Base-by-base conservation (phyloP, 345 rosid genomes). In the Cardamine resedifolia region DNA sequence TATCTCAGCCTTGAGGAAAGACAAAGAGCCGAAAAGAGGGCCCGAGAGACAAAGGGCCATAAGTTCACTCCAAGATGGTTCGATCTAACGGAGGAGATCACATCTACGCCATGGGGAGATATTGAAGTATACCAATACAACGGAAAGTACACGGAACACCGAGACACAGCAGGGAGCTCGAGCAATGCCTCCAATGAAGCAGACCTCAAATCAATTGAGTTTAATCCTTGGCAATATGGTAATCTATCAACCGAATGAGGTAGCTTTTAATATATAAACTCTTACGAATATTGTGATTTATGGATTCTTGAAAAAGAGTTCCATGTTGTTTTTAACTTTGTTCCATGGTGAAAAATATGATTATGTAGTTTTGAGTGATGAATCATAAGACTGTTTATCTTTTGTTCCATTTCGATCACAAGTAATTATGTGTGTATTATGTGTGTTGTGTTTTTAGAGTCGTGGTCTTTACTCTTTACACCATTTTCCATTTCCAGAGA, bases 211-310 rank as follows among this genome's bases (percentile, higher is more conserved):
- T 81, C 88, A 8, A 66, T 80, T 7, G 89, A 86, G 64, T 90
- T 88, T 74, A 84, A 86, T 77, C 91, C 90, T 0, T 90, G 93
- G 96, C 96, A 88, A 66, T 90, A 85, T 59, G 81, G 83, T 58
- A 81, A 83, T 70, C 10, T 81, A 69, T 74, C 84, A 55, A 76
- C 86, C 1, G 88, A 89, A 79, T 87, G 82, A 89, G 76, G 76
- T 75, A 78, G 15, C 27, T 43, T 21, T 38, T 11, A 28, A 66
- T 66, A 51, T 27, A 36, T 27, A 16, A 57, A 21, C 23, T 52
- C 62, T 18, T 36, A 19, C 33, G 19, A 19, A 57, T 36, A 66
- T 20, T 51, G 58, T 68, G 64, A 28, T 68, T 41, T 45, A 31
- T 68, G 69, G 64, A 68, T 26, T 30, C 52, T 2, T 58, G 19